A percentile compares a stretch with the other conserved stretches of the same genome.
phyloP scores from a whole-genome alignment of 148 eudicot species.

The Mesembryanthemum crystallinum region DNA sequence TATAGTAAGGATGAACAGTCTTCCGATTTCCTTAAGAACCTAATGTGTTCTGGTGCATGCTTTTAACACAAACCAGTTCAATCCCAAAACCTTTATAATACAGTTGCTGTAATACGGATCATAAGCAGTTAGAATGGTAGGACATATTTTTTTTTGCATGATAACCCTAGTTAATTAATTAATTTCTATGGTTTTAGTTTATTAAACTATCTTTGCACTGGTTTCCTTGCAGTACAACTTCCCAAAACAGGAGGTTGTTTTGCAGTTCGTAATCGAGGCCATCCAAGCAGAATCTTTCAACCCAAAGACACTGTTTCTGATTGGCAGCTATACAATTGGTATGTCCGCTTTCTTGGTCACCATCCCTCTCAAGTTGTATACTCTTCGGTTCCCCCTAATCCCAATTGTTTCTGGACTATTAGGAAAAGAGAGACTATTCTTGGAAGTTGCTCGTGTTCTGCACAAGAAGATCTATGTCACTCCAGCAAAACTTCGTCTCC shows the following conservation, averaged over 20 bases:
- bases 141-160: neutral
- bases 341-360: constrained; percentile 25
- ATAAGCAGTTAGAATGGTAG: neutral
- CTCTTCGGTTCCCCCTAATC: constrained; percentile 1
- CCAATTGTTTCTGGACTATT: constrained; percentile 14
- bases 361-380: neutral
- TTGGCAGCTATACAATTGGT: constrained; percentile 97
- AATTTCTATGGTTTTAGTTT: neutral
- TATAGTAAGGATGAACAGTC: too few species aligned
- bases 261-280: constrained; percentile 91
- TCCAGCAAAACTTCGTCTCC: constrained; percentile 73
- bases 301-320: constrained; percentile 80
- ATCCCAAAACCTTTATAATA: neutral
- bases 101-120: neutral
- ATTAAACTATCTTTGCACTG: constrained; percentile 14
- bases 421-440: constrained; percentile 89
- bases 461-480: constrained; percentile 67
- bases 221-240: constrained; percentile 77
- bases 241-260: constrained; percentile 87
- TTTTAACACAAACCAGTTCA: too few species aligned
- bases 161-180: neutral
- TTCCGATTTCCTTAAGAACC: too few species aligned
- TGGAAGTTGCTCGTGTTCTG: constrained; percentile 84
- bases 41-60: too few species aligned
- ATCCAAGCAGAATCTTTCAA: constrained; percentile 96